These are phyloP conservation scores for Rhizophagus clarus DNA, from an alignment of 192 early-diverging fungal genomes.

Conservation along the genomic window DNA sequence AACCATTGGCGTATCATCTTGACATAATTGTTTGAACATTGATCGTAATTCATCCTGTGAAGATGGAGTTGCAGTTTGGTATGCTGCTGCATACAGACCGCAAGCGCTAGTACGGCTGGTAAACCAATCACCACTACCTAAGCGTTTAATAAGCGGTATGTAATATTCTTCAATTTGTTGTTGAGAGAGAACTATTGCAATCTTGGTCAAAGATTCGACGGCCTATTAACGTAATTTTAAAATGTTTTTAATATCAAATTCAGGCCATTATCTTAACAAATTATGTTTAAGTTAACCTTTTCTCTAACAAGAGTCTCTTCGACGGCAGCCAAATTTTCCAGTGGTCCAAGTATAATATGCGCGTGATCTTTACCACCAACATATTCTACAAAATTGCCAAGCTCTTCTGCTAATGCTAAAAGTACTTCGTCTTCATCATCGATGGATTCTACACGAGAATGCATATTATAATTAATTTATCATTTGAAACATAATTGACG, in stretches of 20 bases:
- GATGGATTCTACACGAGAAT: conserved; percentile 78
- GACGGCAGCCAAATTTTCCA: conserved; percentile 96
- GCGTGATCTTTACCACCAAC: conserved; percentile 89
- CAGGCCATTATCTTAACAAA: neutral
- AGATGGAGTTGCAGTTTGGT: conserved; percentile 67
- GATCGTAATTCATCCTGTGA: conserved; percentile 86
- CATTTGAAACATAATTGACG: conserved; percentile 20
- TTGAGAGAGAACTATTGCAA: conserved; percentile 72
- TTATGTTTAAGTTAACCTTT: conserved; percentile 64
- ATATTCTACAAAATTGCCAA: conserved; percentile 90
- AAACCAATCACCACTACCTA: conserved; percentile 97
- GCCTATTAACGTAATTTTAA: conserved; percentile 61
- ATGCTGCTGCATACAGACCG: conserved; percentile 88
- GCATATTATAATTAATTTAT: neutral
- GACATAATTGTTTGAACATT: conserved; percentile 78
- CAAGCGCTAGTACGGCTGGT: conserved; percentile 93
- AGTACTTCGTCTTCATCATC: conserved; percentile 99
- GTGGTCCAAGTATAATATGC: conserved; percentile 83
- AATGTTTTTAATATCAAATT: conserved; percentile 1
- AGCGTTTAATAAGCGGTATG: conserved; percentile 89
- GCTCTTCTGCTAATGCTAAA: conserved; percentile 88
- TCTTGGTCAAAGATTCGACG: conserved; percentile 90
- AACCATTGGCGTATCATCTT: conserved; percentile 99
- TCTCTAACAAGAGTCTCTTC: conserved; percentile 99
- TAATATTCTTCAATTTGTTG: conserved; percentile 86